Evolutionary conservation across 2,329 filamentous ascomycete species (phyloP), one percentile per base, ranked within the genome.

Genomic region (Colletotrichum liriopes): DNA sequence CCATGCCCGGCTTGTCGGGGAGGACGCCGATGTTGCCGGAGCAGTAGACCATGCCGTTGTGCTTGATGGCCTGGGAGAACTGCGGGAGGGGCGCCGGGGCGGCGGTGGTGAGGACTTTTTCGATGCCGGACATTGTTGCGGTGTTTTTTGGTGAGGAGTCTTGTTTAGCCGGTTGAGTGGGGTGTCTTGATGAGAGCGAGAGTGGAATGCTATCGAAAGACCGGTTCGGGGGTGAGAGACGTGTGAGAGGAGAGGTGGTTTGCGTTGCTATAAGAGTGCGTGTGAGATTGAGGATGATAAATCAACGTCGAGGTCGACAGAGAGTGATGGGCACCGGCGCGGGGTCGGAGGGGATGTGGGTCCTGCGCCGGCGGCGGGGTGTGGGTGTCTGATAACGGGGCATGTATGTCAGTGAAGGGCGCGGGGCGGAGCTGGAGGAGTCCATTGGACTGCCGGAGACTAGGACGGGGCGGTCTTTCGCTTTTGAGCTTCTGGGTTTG

Each of bases 1-100:
- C 84, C 2, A 92, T 67, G n/a, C 78, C 79, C 14, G 61, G 70
- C 54, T 54, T 65, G 26, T 71, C 70, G 0, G 89, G 86, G 75
- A 91, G 86, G 76, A 90, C 83, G 18, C 88, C 88, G 41, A 93
- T 84, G 73, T 85, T 86, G 32, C 92, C 92, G 1, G 90, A 92
- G 83, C 91, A 93, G 83, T 92, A 93, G n/a, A 94, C 89, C 79
- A 92, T 88, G 76, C 90, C 91, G 77, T 91, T 90, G 79, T 86
- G 86, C 74, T 89, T 85, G 75, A 92, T 84, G 51, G 89, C 90
- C 77, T 92, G 88, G 3, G 86, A 90, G 79, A 90, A 88, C 76
- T 90, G 86, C 0, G 87, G 87, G 51, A 89, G 79, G 86, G 88
- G 75, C 0, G 77, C 72, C 5, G 78, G 79, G 0, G 79, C 79